Base-by-base conservation (phyloP, 164 flowering plant genomes). In the Paratinospora sagittata region DNA sequence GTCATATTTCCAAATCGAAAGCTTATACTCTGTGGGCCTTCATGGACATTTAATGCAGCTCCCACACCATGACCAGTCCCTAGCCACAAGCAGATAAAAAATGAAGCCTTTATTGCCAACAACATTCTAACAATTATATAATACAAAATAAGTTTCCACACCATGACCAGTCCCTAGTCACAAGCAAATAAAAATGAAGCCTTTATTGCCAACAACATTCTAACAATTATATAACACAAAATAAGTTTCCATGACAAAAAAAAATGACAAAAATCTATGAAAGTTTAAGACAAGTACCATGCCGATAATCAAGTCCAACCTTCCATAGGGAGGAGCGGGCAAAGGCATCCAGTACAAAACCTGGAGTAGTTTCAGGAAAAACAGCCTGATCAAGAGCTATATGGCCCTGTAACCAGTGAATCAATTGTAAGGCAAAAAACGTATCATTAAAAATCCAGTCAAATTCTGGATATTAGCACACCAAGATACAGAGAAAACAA, bases 11-110 rank as follows among this genome's bases (percentile, higher is more conserved):
- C 97, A 82, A 78, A 93, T 33, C 99, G 83, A 73, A 80, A 95
- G 81, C 99, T 95, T 67, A 95, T 95, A 74, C 98, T 87, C 79
- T 95, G 99, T 63, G 99, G 99, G 62, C 98, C 99, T 79, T 95
- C 99, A 76, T 95, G 99, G 68, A 95, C 99, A 86, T 95, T 95
- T 57, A 95, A 72, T 65, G 95, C 98, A 78, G 99, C 98, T 64
- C 99, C 99, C 11, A 95, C 99, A 72, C 99, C 99, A 82, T 92
- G 98, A 41, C 98, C 98, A 72, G 98, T 95, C 45, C 98, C 98
- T 94, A 73, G 62, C 43, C 58, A 49, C 67, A 27, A 64, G 23
- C 8, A 64, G 39, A 36, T 14, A 34, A 33, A n/a, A 17, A 34
- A 36, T 30, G 37, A 36, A 64, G 33, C 14, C 19, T 33, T 64